These are phyloP conservation scores for Bruguiera gymnorhiza DNA, from an alignment of 345 rosid species.

Conservation along the genomic window DNA sequence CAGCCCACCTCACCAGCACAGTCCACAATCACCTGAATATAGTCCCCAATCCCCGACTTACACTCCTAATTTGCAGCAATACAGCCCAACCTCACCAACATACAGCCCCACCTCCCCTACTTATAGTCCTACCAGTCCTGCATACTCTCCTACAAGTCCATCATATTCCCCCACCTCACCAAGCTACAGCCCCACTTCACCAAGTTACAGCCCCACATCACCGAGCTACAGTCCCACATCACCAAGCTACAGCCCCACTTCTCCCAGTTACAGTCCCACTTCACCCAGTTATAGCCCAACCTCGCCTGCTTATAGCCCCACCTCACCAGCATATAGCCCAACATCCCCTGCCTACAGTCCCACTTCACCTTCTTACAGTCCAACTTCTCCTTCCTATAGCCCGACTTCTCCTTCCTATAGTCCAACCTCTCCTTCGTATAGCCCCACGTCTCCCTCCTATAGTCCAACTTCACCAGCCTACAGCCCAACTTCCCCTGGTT, in stretches of 20 bases:
- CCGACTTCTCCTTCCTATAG: conserved; percentile 86
- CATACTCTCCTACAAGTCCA: conserved; percentile 67
- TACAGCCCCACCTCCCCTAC: conserved; percentile 90
- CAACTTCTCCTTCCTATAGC: conserved; percentile 76
- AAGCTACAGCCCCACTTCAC: conserved; percentile 53
- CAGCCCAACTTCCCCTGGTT: conserved; percentile 31
- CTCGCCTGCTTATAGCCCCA: conserved; percentile 70
- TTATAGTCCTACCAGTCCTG: conserved; percentile 84
- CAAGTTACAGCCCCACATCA: conserved; percentile 64
- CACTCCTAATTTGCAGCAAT: conserved; percentile 81
- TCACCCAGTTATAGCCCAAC: conserved; percentile 84
- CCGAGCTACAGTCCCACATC: conserved; percentile 82
- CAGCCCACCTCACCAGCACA: conserved; percentile 79
- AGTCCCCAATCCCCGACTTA: conserved; percentile 84
- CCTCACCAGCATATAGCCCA: conserved; percentile 73
- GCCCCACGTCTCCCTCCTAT: conserved; percentile 70
- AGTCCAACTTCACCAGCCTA: conserved; percentile 76
- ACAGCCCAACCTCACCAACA: conserved; percentile 83
- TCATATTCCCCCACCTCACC: conserved; percentile 50
- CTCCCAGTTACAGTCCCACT: conserved; percentile 77
- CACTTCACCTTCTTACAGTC: conserved; percentile 78
- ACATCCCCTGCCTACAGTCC: conserved; percentile 75
- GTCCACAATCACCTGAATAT: conserved; percentile 76
- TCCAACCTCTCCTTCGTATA: conserved; percentile 82
- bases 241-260: conserved; percentile 75